Percentiles rank a stretch among this genome's conserved stretches.
Conservation (phyloP, 148 eudicot genomes). For the Vaccinium vitisidaea region DNA sequence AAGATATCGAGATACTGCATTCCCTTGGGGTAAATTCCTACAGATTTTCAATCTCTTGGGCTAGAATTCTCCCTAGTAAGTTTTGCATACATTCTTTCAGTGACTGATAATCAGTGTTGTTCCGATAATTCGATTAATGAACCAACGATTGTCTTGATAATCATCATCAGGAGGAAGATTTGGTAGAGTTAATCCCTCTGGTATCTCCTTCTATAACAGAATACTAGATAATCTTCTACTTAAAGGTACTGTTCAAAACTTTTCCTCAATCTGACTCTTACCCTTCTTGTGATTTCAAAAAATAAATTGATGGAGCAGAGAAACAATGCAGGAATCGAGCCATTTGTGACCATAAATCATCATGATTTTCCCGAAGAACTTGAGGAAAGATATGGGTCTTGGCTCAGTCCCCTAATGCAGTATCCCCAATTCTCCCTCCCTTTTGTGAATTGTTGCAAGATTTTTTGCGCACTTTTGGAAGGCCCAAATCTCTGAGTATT, state of each 20-base stretch:
- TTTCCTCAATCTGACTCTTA: not conserved
- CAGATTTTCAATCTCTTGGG: conserved; percentile 83
- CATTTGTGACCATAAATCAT: conserved; percentile 74
- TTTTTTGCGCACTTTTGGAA: not conserved
- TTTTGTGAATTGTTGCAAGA: not conserved
- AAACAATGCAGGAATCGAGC: conserved; percentile 53
- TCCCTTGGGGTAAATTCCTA: conserved; percentile 74
- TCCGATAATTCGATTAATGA: not conserved
- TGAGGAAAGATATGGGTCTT: conserved; percentile 57
- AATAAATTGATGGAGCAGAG: not conserved
- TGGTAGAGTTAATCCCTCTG: conserved; percentile 56
- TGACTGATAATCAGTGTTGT: not conserved
- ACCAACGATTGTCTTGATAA: conserved; percentile 10
- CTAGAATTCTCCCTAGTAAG: conserved; percentile 75
- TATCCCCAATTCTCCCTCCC: conserved; percentile 23
- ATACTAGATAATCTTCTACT: conserved; percentile 56
- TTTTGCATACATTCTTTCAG: not conserved
- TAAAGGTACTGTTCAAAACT: conserved; percentile 41
- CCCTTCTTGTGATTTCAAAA: not conserved
- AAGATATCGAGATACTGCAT: conserved; percentile 63
- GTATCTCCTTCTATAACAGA: conserved; percentile 58
- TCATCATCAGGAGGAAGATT: conserved; percentile 50
- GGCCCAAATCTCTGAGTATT: not conserved
- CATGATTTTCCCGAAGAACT: conserved; percentile 68
- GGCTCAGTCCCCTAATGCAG: conserved; percentile 87